Conservation (phyloP, 768 basidiomycete genomes). For the Tulasnella calospora region DNA sequence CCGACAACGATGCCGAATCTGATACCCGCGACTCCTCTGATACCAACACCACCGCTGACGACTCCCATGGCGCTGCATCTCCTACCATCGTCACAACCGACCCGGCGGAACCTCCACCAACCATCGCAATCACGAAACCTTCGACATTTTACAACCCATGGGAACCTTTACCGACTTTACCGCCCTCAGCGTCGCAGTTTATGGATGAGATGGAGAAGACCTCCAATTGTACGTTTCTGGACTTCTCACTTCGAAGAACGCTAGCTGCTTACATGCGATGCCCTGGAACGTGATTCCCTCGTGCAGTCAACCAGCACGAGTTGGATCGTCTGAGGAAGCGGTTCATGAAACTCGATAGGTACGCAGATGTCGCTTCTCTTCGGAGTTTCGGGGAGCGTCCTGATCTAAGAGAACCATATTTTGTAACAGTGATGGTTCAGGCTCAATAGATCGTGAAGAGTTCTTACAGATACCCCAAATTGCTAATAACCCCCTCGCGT, state of each 20-base stretch:
- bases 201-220: slow-evolving; percentile 97
- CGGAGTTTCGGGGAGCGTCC: background rate
- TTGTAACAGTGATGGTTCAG: slow-evolving; percentile 76
- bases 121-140: background rate
- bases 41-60: background rate
- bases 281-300: background rate
- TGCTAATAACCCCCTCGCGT: slow-evolving; percentile 93
- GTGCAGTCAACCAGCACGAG: slow-evolving; percentile 85
- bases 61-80: background rate
- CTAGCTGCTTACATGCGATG: background rate
- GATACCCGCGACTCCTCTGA: background rate
- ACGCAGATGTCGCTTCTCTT: slow-evolving; percentile 4
- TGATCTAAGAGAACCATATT: background rate
- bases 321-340: slow-evolving; percentile 95
- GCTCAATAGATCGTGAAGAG: slow-evolving; percentile 97
- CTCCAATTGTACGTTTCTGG: slow-evolving; percentile 82
- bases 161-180: slow-evolving; percentile 16
- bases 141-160: slow-evolving; percentile 23
- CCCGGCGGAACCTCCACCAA: background rate
- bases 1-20: background rate
- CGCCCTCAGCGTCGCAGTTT: slow-evolving; percentile 71
- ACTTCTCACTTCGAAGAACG: background rate
- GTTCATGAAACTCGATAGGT: slow-evolving; percentile 99
- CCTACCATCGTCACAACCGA: background rate
- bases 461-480: slow-evolving; percentile 99